Evolutionary conservation across 2,329 filamentous ascomycete species (phyloP).

Genomic region (Xylariaceae sp.): DNA sequence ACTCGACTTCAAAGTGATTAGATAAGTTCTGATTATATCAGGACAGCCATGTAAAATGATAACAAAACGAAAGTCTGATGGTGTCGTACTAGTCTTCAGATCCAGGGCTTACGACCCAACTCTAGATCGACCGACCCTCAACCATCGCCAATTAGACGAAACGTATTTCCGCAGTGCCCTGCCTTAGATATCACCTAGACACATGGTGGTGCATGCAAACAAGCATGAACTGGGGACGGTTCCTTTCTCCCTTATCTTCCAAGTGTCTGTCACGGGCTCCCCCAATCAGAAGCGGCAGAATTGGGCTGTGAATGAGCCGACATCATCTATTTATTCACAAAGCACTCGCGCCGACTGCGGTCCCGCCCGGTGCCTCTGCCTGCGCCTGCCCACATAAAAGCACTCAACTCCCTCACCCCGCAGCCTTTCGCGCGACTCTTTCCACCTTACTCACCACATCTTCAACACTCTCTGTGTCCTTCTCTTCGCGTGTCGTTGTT

Average conservation of each 20-base stretch:
- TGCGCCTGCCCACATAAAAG: slow-evolving; percentile 1
- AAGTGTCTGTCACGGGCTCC: background rate
- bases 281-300: background rate
- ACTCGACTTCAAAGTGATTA: too few relatives aligned
- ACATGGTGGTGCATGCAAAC: too few relatives aligned
- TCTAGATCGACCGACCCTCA: too few relatives aligned
- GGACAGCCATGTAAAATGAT: too few relatives aligned
- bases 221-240: too few relatives aligned
- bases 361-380: background rate
- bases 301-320: background rate
- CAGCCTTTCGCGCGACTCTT: background rate
- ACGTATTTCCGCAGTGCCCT: too few relatives aligned
- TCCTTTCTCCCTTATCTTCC: background rate
- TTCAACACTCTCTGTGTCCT: background rate
- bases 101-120: too few relatives aligned
- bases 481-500: background rate
- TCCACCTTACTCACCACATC: background rate
- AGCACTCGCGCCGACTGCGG: background rate
- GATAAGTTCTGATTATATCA: too few relatives aligned
- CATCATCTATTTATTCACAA: slow-evolving; percentile 2
- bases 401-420: slow-evolving; percentile 1
- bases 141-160: too few relatives aligned
- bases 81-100: too few relatives aligned
- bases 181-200: too few relatives aligned
- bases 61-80: too few relatives aligned